Evolutionary conservation across 768 basidiomycete genomes (phyloP), one percentile per base, ranked within the genome.

Genomic region (Podaxis pistillaris): DNA sequence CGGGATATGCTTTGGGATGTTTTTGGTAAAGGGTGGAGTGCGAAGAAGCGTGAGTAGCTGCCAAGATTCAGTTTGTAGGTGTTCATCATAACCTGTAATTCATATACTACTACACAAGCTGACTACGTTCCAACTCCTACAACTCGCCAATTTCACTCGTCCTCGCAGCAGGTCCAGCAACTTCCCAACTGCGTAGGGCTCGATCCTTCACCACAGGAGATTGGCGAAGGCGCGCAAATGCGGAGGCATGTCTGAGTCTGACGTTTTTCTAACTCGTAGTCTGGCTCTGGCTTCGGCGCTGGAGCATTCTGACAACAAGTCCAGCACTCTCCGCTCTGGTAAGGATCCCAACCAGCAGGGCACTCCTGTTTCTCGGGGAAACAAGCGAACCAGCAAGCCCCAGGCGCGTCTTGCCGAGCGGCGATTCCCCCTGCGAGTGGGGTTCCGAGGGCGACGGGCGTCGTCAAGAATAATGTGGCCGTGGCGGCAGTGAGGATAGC

Each of bases 1-100:
- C 63, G 65, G 52, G 66, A 66, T 3, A 63, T 74, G 28, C 64
- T 75, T 9, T 28, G 17, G 28, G 30, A 53, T 17, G n/a, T 28
- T 5, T 53, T 52, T 37, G 19, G 44, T 8, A 46, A n/a, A 46
- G n/a, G 44, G 4, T 46, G 44, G 44, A 19, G 44, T 17, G 44
- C 6, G 44, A 46, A 6, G 44, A 46, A 19, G 12, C 9, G 17
- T 46, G 44, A 46, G 17, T 46, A 19, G 19, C 19, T 2, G 8
- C 19, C 17, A 19, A 4, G 17, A 46, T 7, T 8, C 19, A 44
- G 7, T 17, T 44, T 19, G 41, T 15, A 6, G 44, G 7, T n/a
- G 41, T 44, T 2, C 13, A 17, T 46, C 19, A 9, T 46, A 46
- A 8, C 9, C 19, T 46, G 17, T 46, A 33, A 33, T 33, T 33